Conservation (phyloP, 2,329 filamentous ascomycete species). For the Fusarium sp. region DNA sequence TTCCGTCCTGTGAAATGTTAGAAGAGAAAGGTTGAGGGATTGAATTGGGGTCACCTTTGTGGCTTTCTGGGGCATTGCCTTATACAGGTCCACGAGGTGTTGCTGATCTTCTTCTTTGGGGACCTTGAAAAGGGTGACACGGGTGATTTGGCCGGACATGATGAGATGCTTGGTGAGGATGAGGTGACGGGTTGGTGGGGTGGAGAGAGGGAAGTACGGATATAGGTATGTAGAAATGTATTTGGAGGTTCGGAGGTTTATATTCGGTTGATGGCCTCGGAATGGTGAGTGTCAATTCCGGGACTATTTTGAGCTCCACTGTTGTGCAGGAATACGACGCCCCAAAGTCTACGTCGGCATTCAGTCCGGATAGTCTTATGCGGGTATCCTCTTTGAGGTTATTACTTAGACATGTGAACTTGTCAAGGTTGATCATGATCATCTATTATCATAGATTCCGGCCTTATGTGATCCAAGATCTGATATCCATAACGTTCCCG, state of each 20-base stretch:
- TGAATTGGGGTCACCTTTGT: conserved; percentile 43
- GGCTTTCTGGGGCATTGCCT: conserved; percentile 47
- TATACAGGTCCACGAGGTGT: conserved; percentile 49
- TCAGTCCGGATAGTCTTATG: background rate
- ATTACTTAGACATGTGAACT: accelerated
- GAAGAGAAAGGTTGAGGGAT: accelerated
- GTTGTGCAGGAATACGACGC: background rate
- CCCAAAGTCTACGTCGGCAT: background rate
- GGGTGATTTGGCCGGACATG: conserved; percentile 38
- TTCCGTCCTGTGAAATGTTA: conserved; percentile 61
- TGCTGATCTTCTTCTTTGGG: conserved; percentile 48
- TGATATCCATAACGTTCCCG: accelerated
- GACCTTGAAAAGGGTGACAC: conserved; percentile 56
- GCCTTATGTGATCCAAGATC: background rate
- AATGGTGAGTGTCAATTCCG: background rate
- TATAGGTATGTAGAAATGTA: accelerated
- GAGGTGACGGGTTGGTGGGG: background rate
- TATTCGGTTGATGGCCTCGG: background rate
- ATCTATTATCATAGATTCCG: too few relatives aligned
- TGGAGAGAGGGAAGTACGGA: background rate
- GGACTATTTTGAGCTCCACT: accelerated
- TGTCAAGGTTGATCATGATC: accelerated
- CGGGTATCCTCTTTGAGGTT: accelerated
- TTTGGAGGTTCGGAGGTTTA: background rate
- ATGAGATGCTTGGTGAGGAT: background rate